Evolutionary conservation across 306 rosid species (phyloP), one percentile per base, ranked within the genome.

Genomic region (Vicia sativa): DNA sequence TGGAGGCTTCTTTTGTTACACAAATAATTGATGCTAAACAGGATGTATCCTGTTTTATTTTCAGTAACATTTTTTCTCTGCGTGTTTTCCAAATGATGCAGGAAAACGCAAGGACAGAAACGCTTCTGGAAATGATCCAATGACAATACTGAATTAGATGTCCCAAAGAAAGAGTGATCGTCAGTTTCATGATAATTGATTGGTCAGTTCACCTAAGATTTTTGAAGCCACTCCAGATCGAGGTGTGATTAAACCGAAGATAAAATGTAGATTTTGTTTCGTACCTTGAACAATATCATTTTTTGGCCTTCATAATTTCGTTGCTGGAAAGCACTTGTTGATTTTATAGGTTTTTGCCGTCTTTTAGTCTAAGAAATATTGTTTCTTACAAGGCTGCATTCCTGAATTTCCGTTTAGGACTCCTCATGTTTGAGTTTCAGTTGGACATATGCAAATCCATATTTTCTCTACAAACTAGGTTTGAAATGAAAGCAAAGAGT

Each of bases 31-130:
- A 65, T 58, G 19, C 31, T 44, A 42, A 23, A n/a, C 7, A 18
- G 52, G 49, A 37, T 74, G 66, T 28, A 34, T 58, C 25, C 10
- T 58, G 39, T 68, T 15, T 16, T 70, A 18, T 43, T 46, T 45
- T 60, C 34, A n/a, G 59, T 21, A 15, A 62, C 29, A 28, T 19
- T 41, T 56, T 28, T 60, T 16, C 12, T 14, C 21, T 13, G 11
- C 13, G 9, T 50, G 28, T 59, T 56, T 56, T 75, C 49, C 15
- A 70, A 70, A 61, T 62, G 38, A 65, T 69, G 84, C 87, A 91
- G 97, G 91, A 79, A 61, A 74, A 65, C 79, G 72, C 90, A 89
- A 80, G 88, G 82, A 71, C 86, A 87, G 76, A 89, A 79, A 79
- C 84, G 84, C 38, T 23, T 91, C 44, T 89, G 97, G 97, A 79